Conservation (phyloP, 768 basidiomycete genomes). For the Rubroboletus satanas region DNA sequence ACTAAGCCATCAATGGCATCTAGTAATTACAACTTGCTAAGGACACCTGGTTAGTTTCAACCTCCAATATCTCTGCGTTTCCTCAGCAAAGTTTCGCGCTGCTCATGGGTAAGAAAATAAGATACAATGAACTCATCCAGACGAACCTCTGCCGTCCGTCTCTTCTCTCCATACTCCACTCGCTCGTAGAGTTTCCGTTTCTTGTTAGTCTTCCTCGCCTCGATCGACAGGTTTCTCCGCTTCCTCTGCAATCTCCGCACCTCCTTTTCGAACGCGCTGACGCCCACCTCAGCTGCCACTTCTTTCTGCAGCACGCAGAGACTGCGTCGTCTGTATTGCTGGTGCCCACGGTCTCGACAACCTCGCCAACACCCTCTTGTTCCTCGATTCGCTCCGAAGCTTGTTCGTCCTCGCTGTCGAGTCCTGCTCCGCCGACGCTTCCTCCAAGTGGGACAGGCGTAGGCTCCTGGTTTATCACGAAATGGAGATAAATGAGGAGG, state of each 20-base stretch:
- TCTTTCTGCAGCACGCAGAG: constrained; percentile 82
- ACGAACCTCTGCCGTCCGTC: constrained; percentile 75
- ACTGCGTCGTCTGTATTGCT: constrained; percentile 50
- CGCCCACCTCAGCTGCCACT: constrained; percentile 84
- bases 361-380: constrained; percentile 29
- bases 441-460: constrained; percentile 36
- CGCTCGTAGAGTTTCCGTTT: constrained; percentile 90
- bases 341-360: constrained; percentile 29
- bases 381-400: constrained; percentile 18
- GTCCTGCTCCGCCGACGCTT: constrained; percentile 28
- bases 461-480: constrained; percentile 74
- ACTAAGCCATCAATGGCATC: neutral
- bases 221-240: constrained; percentile 34
- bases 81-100: constrained; percentile 61
- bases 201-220: constrained; percentile 78
- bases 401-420: constrained; percentile 28
- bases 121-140: neutral
- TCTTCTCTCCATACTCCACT: constrained; percentile 83
- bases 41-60: constrained; percentile 16
- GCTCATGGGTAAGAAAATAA: constrained; percentile 11
- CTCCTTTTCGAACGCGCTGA: constrained; percentile 71
- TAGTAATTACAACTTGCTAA: no score
- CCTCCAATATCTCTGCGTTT: constrained; percentile 54
- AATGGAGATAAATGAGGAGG: constrained; percentile 98
- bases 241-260: constrained; percentile 57